Evolutionary conservation across 2,329 filamentous ascomycete species (phyloP).

Genomic region (Allantophomopsis lycopodina): DNA sequence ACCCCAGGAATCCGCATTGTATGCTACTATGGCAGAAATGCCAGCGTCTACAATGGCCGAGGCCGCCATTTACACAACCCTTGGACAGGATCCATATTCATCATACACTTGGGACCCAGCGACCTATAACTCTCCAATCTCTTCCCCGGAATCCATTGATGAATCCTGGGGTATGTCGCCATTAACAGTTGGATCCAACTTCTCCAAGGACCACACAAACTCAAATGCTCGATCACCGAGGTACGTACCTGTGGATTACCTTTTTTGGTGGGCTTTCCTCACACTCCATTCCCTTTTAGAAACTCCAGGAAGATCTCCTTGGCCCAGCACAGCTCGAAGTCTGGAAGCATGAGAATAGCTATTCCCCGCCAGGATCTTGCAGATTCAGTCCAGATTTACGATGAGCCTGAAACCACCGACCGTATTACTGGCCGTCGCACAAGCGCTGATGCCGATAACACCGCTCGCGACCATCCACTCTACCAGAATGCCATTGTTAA

Average conservation of each 20-base stretch:
- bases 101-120: constrained; percentile 6
- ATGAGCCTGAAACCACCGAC: constrained; percentile 11
- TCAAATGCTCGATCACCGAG: constrained; percentile 15
- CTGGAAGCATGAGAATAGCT: constrained; percentile 15
- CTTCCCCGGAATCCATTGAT: constrained; percentile 12
- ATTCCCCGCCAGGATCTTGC: constrained; percentile 6
- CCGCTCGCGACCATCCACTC: constrained; percentile 49
- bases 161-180: constrained; percentile 12
- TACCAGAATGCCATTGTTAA: constrained; percentile 54
- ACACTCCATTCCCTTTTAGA: constrained; percentile 7
- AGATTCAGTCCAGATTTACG: constrained; percentile 12
- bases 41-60: not conserved
- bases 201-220: constrained; percentile 14
- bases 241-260: constrained; percentile 14
- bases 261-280: constrained; percentile 13
- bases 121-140: constrained; percentile 10
- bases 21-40: no score
- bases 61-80: constrained; percentile 10
- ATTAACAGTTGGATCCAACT: constrained; percentile 10
- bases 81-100: constrained; percentile 10
- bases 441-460: constrained; percentile 18
- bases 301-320: not conserved
- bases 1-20: no score
- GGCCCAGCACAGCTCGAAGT: constrained; percentile 13
- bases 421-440: constrained; percentile 13